phyloP scores from a whole-genome alignment of 2,329 filamentous ascomycete species.

The Cladosporium sp. region DNA sequence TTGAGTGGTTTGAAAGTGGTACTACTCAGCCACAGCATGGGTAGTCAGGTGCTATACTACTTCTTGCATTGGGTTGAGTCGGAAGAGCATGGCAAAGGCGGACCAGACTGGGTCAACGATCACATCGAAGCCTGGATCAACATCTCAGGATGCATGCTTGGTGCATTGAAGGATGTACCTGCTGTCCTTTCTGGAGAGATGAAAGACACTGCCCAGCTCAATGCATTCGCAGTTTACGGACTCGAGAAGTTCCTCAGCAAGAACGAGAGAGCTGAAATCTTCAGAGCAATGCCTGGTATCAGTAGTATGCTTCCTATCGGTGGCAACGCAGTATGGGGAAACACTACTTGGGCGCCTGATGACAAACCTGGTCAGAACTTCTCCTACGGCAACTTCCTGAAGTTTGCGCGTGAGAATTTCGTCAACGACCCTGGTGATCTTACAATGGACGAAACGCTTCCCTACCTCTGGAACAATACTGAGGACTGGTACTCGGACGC shows the following conservation, averaged over 20 bases:
- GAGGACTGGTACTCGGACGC: constrained; percentile 82
- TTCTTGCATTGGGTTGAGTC: constrained; percentile 80
- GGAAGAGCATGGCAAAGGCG: constrained; percentile 71
- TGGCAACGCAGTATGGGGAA: constrained; percentile 92
- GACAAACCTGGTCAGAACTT: constrained; percentile 69
- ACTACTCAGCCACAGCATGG: constrained; percentile 93
- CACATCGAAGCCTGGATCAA: constrained; percentile 97
- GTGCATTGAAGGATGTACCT: constrained; percentile 83
- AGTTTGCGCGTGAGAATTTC: constrained; percentile 67
- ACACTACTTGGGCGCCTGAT: constrained; percentile 80
- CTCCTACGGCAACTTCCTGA: constrained; percentile 77
- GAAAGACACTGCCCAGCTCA: constrained; percentile 95
- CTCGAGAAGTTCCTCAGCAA: constrained; percentile 92
- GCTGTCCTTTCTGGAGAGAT: constrained; percentile 94
- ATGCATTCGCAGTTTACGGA: constrained; percentile 93
- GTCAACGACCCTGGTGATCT: constrained; percentile 58
- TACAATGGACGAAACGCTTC: constrained; percentile 71
- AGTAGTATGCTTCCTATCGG: constrained; percentile 96
- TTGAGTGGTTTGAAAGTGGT: constrained; percentile 75
- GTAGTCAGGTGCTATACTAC: constrained; percentile 87
- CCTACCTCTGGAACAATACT: constrained; percentile 71
- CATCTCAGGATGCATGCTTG: constrained; percentile 95
- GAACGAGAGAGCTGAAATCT: constrained; percentile 86
- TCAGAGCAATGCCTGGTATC: constrained; percentile 94
- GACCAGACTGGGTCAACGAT: constrained; percentile 81